Conservation (phyloP, 176 grass and related monocot genomes). For the Ensete glaucum region DNA sequence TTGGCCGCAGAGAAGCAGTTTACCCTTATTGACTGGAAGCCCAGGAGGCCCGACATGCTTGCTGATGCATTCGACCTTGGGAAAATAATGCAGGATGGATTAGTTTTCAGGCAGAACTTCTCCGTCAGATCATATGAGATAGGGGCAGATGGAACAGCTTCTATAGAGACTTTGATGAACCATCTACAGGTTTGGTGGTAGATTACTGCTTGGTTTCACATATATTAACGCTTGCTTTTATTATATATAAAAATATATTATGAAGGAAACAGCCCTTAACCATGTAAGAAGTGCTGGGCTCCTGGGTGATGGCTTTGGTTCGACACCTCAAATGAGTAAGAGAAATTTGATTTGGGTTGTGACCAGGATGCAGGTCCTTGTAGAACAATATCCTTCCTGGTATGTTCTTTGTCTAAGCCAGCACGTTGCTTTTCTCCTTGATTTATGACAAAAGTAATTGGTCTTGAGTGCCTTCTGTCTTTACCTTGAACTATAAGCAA, state of each 20-base stretch:
- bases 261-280: slow-evolving; percentile 95
- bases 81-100: slow-evolving; percentile 75
- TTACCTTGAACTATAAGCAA: not conserved
- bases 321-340: slow-evolving; percentile 96
- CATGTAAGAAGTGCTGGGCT: slow-evolving; percentile 90
- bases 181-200: slow-evolving; percentile 68
- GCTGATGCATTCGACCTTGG: slow-evolving; percentile 77
- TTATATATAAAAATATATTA: slow-evolving; percentile 4
- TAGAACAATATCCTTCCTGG: slow-evolving; percentile 90
- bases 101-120: slow-evolving; percentile 87
- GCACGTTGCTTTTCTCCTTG: not conserved
- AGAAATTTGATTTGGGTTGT: slow-evolving; percentile 96
- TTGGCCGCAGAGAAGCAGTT: slow-evolving; percentile 93
- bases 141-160: slow-evolving; percentile 84
- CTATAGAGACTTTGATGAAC: slow-evolving; percentile 96
- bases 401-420: slow-evolving; percentile 23
- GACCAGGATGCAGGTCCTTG: slow-evolving; percentile 94
- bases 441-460: not conserved
- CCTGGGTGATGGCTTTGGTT: slow-evolving; percentile 85
- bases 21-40: slow-evolving; percentile 91
- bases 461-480: not conserved
- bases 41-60: slow-evolving; percentile 85
- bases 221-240: slow-evolving; percentile 11
- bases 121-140: slow-evolving; percentile 95
- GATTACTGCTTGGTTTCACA: not conserved